Evolutionary conservation across 768 basidiomycete species (phyloP).

Genomic region (Chiua virens): DNA sequence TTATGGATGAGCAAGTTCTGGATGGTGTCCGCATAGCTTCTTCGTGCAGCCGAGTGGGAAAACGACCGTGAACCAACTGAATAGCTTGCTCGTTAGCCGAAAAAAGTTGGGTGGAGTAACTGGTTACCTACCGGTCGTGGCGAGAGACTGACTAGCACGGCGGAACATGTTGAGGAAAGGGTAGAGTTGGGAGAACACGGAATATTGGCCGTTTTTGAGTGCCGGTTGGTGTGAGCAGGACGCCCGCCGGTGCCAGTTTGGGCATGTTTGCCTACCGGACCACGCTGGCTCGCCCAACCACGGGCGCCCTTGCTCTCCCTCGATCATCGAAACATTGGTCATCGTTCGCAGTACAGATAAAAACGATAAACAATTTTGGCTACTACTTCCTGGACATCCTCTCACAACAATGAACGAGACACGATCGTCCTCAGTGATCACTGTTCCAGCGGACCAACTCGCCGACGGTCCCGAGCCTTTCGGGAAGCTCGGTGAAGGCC

Average conservation of each 20-base stretch:
- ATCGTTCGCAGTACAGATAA: constrained; percentile 1
- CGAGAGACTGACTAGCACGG: constrained; percentile 58
- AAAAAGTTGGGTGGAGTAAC: background rate
- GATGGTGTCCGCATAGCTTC: constrained; percentile 85
- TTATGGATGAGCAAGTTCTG: constrained; percentile 90
- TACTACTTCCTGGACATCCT: constrained; percentile 13
- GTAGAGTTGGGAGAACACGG: constrained; percentile 8
- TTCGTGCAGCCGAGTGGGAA: constrained; percentile 71
- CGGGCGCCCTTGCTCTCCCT: no score
- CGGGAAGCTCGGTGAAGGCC: constrained; percentile 70
- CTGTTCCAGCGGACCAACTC: constrained; percentile 32
- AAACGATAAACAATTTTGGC: constrained; percentile 16
- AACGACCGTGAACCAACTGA: constrained; percentile 76
- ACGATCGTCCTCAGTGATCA: constrained; percentile 9
- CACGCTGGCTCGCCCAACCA: no score
- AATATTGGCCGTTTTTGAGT: constrained; percentile 8
- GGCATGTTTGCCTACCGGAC: constrained; percentile 21
- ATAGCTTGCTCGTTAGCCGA: background rate
- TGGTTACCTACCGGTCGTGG: constrained; percentile 46
- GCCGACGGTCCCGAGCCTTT: constrained; percentile 66
- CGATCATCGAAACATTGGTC: background rate
- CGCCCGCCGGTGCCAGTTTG: constrained; percentile 23
- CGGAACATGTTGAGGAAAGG: constrained; percentile 46
- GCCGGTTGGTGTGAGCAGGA: constrained; percentile 13
- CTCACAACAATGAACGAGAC: background rate